Conservation (phyloP, 139 green algal genomes). For the Trebouxia sp. region DNA sequence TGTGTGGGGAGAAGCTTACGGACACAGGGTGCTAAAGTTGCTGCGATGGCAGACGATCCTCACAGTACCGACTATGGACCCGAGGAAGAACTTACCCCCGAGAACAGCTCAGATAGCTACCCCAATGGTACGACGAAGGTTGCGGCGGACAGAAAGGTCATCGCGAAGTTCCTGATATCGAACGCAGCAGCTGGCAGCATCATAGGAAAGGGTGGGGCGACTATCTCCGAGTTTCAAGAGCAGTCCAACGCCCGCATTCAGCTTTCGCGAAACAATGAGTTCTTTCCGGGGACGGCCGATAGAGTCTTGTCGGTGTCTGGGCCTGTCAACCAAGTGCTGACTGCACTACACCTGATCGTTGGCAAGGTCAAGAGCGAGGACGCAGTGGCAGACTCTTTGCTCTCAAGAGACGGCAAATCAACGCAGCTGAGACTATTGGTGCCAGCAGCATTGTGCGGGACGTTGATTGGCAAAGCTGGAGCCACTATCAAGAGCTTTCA, state of each 20-base stretch:
- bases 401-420: constrained; percentile 25
- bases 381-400: constrained; percentile 19
- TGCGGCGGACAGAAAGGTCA: constrained; percentile 27
- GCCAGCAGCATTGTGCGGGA: constrained; percentile 73
- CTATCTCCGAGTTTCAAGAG: constrained; percentile 79
- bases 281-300: constrained; percentile 70
- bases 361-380: constrained; percentile 62
- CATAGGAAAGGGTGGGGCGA: constrained; percentile 75
- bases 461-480: constrained; percentile 80
- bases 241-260: constrained; percentile 69
- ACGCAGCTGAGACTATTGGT: constrained; percentile 65
- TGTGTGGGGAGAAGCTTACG: background rate
- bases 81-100: background rate
- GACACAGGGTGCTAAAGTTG: background rate
- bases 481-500: constrained; percentile 76
- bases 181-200: constrained; percentile 73
- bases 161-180: constrained; percentile 71
- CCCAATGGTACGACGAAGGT: constrained; percentile 4
- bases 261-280: constrained; percentile 59
- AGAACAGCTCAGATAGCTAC: background rate
- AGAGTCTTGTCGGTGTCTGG: constrained; percentile 77
- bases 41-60: constrained; percentile 1
- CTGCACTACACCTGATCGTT: constrained; percentile 81
- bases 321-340: constrained; percentile 64
- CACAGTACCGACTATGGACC: background rate